Base-by-base conservation (phyloP, 306 rosid species). In the Lathyrus tuberosus region DNA sequence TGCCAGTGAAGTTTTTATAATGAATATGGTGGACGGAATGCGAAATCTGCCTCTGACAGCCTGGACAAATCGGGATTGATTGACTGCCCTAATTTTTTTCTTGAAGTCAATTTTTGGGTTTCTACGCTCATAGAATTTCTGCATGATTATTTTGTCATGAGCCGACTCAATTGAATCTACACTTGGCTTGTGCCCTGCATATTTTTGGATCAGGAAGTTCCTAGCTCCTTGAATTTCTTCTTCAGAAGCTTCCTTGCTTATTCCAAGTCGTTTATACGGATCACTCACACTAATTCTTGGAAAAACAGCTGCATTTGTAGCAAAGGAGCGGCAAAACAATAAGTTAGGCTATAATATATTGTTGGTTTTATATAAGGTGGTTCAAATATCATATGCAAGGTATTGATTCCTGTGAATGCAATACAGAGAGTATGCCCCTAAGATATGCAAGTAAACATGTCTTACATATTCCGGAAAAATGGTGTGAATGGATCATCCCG, bases 151-250 rank as follows among this genome's bases (percentile, higher is more conserved):
- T 77, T 88, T 94, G 80, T 90, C 92, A 81, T 94, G 92, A 0
- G 98, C 98, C 18, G 97, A 88, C 82, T 94, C 98, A 78, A 94
- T 90, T 41, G 98, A 93, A 76, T 87, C 97, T 18, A 88, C 78
- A 78, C 98, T 94, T 40, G 96, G 95, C 81, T 94, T 84, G 82
- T 94, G 97, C 62, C 95, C 96, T 3, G 85, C 82, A 68, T 87
- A 91, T 54, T 88, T 84, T 71, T 86, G 88, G 76, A 94, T 79
- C 62, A 94, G 90, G 69, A 91, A 94, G 83, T 91, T 94, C 78
- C 99, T 91, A 31, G 97, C 99, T 30, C 78, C 84, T 82, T 94
- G 97, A 83, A 91, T 94, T 81, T 94, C 99, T 65, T 88, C 95
- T 82, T 94, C 97, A 41, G 97, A 91, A 53, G 99, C 99, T 67